Conservation (phyloP, 306 rosid species). For the Fragaria ananassa region DNA sequence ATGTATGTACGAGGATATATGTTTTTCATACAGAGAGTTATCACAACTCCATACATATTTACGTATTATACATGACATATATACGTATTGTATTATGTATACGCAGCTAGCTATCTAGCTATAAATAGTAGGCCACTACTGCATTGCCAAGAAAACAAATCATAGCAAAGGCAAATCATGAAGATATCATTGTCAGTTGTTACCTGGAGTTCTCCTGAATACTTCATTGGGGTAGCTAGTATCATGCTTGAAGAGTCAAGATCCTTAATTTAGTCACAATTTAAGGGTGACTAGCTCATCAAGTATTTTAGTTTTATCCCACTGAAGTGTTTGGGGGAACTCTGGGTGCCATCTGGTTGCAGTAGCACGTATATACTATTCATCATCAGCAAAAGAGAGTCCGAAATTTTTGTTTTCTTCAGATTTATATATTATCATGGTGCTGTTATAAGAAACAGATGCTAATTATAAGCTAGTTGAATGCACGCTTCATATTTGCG, state of each 20-base stretch:
- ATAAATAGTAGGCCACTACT: background rate
- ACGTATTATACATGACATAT: background rate
- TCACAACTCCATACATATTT: background rate
- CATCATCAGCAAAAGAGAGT: background rate
- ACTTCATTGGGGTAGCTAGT: constrained; percentile 19
- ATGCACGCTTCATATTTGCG: background rate
- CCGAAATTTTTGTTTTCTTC: background rate
- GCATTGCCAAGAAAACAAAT: background rate
- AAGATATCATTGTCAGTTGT: constrained; percentile 14
- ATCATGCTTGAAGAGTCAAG: background rate
- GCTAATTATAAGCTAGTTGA: background rate
- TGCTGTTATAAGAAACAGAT: background rate
- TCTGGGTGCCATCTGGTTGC: constrained; percentile 14
- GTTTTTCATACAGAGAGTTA: background rate
- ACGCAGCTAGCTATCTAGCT: background rate
- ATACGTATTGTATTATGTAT: background rate
- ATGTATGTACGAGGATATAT: background rate
- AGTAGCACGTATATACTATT: background rate
- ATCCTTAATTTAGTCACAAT: background rate
- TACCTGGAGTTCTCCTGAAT: constrained; percentile 26
- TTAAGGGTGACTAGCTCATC: background rate
- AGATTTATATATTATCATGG: background rate
- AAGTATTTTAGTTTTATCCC: background rate
- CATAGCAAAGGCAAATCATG: background rate
- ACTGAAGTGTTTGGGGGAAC: constrained; percentile 18